Evolutionary conservation across 495 filamentous ascomycete genomes (phyloP).

Genomic region (Rhizodiscina lignyota): DNA sequence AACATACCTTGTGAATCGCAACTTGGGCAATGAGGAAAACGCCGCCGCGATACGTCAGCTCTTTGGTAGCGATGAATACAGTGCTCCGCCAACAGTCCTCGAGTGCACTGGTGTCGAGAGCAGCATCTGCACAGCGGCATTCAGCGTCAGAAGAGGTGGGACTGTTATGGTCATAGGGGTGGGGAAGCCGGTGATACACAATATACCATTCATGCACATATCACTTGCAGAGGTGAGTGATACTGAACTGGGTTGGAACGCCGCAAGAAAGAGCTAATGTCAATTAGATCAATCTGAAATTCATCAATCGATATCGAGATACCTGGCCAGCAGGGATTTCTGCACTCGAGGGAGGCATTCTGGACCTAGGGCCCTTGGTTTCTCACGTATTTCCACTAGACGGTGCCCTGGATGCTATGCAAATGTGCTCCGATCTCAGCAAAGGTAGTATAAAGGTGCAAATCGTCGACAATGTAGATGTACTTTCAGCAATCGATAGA

Average conservation of each 20-base stretch:
- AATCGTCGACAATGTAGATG: constrained; percentile 33
- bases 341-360: constrained; percentile 29
- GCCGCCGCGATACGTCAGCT: constrained; percentile 33
- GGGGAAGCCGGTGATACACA: constrained; percentile 41
- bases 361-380: constrained; percentile 33
- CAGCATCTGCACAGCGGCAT: constrained; percentile 38
- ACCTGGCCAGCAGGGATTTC: constrained; percentile 43
- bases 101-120: constrained; percentile 50
- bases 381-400: constrained; percentile 38
- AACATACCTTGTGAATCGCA: constrained; percentile 33
- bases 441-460: constrained; percentile 42
- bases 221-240: constrained; percentile 30
- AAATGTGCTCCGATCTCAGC: constrained; percentile 29
- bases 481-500: constrained; percentile 41
- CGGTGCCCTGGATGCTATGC: constrained; percentile 35
- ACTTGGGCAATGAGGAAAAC: constrained; percentile 30
- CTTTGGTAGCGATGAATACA: constrained; percentile 32
- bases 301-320: constrained; percentile 47
- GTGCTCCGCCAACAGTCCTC: constrained; percentile 36
- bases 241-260: constrained; percentile 1
- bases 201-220: constrained; percentile 50
- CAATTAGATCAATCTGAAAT: constrained; percentile 38
- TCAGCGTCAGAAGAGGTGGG: constrained; percentile 38
- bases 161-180: constrained; percentile 48
- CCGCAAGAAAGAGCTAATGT: neutral